These are phyloP conservation scores for Apophysomyces variabilis DNA, from an alignment of 371 early-diverging fungal genomes.

Conservation along the genomic window DNA sequence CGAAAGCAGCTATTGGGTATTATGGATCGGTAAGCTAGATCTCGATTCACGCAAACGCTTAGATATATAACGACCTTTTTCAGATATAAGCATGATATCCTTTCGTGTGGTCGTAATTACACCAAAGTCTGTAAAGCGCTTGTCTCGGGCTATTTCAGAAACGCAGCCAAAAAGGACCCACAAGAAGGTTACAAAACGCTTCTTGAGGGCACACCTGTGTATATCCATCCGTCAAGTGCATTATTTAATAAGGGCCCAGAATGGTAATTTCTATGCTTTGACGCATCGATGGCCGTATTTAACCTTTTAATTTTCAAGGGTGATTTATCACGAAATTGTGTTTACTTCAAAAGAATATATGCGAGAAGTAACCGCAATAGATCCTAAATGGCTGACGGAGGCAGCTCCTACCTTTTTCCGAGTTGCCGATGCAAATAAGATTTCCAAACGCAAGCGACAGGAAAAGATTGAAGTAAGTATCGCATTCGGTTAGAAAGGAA, in stretches of 20 bases:
- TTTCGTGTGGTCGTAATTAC: constrained; percentile 92
- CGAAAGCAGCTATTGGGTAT: constrained; percentile 95
- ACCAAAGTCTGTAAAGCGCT: constrained; percentile 89
- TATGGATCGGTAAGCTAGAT: constrained; percentile 77
- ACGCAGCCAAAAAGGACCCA: constrained; percentile 97
- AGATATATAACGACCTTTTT: neutral
- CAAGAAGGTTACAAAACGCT: constrained; percentile 98
- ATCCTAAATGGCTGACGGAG: constrained; percentile 97
- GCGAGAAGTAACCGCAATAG: constrained; percentile 95
- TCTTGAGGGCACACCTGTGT: constrained; percentile 95
- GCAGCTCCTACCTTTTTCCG: constrained; percentile 97
- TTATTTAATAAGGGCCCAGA: constrained; percentile 96
- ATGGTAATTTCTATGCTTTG: constrained; percentile 61
- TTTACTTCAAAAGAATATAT: constrained; percentile 98
- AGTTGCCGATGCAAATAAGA: constrained; percentile 89
- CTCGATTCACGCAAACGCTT: neutral
- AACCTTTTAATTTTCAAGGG: constrained; percentile 50
- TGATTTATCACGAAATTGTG: constrained; percentile 97
- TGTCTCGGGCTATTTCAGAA: constrained; percentile 92
- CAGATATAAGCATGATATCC: constrained; percentile 89
- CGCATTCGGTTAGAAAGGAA: neutral
- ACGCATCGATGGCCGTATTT: neutral
- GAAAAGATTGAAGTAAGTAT: constrained; percentile 79
- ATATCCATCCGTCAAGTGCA: constrained; percentile 94
- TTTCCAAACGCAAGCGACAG: constrained; percentile 90